phyloP scores from a whole-genome alignment of 495 filamentous ascomycete genomes.

The Terfezia claveryi region DNA sequence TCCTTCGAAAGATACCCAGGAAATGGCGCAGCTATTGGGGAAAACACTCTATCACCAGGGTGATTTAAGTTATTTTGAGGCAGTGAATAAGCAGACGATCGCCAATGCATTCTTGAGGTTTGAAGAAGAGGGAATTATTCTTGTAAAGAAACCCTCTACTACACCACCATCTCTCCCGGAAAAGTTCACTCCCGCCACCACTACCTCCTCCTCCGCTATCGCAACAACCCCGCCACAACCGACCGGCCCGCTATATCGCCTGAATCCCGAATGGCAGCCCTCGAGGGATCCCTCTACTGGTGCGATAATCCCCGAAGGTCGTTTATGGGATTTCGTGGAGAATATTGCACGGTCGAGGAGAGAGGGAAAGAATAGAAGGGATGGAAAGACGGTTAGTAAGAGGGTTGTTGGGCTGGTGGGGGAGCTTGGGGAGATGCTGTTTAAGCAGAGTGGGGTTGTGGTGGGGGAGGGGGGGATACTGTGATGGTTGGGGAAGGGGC shows the following conservation, averaged over 20 bases:
- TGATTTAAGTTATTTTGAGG: slow-evolving; percentile 87
- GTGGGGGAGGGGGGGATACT: not conserved
- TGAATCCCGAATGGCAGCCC: slow-evolving; percentile 63
- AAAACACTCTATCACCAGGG: slow-evolving; percentile 97
- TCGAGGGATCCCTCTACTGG: slow-evolving; percentile 37
- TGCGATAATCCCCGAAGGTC: slow-evolving; percentile 41
- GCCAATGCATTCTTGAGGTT: slow-evolving; percentile 80
- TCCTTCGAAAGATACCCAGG: slow-evolving; percentile 51
- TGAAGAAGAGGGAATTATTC: slow-evolving; percentile 73
- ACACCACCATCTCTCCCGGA: not conserved
- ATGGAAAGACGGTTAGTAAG: slow-evolving; percentile 69
- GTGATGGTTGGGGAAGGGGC: not conserved
- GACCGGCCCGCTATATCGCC: slow-evolving; percentile 34
- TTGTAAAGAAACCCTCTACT: slow-evolving; percentile 38
- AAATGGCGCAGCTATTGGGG: slow-evolving; percentile 66
- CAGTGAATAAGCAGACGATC: slow-evolving; percentile 90
- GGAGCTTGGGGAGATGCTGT: slow-evolving; percentile 27
- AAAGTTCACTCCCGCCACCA: slow-evolving; percentile 7
- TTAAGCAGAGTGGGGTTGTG: slow-evolving; percentile 20
- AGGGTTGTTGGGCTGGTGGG: slow-evolving; percentile 51
- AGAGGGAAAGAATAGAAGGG: slow-evolving; percentile 86
- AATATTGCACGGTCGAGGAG: slow-evolving; percentile 58
- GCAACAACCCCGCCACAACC: slow-evolving; percentile 21
- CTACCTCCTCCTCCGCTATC: not conserved
- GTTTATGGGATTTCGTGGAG: slow-evolving; percentile 77